Evolutionary conservation across 805 yeast species (phyloP).

Genomic region (Metschnikowia orientalis): DNA sequence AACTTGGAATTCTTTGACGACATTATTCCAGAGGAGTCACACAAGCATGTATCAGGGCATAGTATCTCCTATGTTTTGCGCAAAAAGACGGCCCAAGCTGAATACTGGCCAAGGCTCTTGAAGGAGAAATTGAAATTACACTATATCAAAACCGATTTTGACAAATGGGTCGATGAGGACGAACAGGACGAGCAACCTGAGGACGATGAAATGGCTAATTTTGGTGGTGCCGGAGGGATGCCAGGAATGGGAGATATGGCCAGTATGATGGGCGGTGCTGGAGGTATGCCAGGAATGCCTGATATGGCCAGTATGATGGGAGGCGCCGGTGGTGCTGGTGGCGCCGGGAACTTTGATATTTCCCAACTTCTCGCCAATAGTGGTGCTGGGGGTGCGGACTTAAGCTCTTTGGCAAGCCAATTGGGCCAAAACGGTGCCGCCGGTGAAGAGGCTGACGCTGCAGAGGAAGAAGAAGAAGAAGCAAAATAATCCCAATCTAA

Average conservation of each 20-base stretch:
- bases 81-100: constrained; percentile 64
- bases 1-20: constrained; percentile 72
- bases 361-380: constrained; percentile 22
- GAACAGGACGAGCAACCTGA: constrained; percentile 78
- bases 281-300: constrained; percentile 30
- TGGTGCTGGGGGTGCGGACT: constrained; percentile 36
- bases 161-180: constrained; percentile 98
- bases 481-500: constrained; percentile 3
- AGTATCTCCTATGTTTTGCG: constrained; percentile 60
- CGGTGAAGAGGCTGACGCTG: constrained; percentile 16
- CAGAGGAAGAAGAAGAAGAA: constrained; percentile 12
- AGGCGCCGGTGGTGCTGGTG: constrained; percentile 24
- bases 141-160: constrained; percentile 89
- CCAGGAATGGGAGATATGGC: constrained; percentile 18
- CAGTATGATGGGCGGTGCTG: constrained; percentile 28
- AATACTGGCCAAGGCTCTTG: constrained; percentile 93
- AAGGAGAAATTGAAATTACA: constrained; percentile 78
- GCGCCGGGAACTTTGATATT: constrained; percentile 11
- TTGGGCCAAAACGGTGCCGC: constrained; percentile 33
- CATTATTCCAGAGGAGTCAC: constrained; percentile 64
- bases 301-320: constrained; percentile 25
- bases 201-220: constrained; percentile 34
- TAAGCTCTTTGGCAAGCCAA: constrained; percentile 40
- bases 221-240: constrained; percentile 23
- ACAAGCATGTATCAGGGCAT: constrained; percentile 51